Conservation (phyloP, 2,329 filamentous ascomycete species). For the Fusarium sp. region DNA sequence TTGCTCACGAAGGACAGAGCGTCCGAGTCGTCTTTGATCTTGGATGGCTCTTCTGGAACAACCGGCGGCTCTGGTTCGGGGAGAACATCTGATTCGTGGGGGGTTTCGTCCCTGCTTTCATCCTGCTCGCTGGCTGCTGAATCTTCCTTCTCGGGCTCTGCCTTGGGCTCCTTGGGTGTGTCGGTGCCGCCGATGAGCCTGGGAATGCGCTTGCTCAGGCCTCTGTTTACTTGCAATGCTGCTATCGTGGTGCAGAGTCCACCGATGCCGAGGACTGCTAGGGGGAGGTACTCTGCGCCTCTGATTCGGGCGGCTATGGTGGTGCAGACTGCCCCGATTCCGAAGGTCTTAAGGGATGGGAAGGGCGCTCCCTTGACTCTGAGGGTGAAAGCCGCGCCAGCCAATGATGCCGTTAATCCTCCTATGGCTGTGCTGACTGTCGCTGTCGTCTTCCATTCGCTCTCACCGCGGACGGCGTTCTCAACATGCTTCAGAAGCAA, state of each 20-base stretch:
- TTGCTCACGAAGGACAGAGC: slow-evolving; percentile 12
- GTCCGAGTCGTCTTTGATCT: slow-evolving; percentile 19
- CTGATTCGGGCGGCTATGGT: slow-evolving; percentile 16
- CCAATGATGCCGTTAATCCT: slow-evolving; percentile 26
- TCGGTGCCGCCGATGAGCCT: slow-evolving; percentile 24
- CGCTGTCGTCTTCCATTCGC: slow-evolving; percentile 29
- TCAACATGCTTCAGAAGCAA: slow-evolving; percentile 24
- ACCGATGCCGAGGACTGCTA: slow-evolving; percentile 22
- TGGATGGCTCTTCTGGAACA: slow-evolving; percentile 8
- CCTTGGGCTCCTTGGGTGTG: slow-evolving; percentile 18
- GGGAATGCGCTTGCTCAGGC: slow-evolving; percentile 21
- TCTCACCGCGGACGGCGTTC: slow-evolving; percentile 19
- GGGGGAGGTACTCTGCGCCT: slow-evolving; percentile 20
- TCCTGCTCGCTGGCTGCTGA: slow-evolving; percentile 25
- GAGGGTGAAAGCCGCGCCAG: slow-evolving; percentile 17
- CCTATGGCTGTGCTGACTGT: slow-evolving; percentile 30
- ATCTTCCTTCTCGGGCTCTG: slow-evolving; percentile 23
- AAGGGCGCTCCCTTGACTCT: slow-evolving; percentile 25
- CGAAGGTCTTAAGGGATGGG: slow-evolving; percentile 17
- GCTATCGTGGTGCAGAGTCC: slow-evolving; percentile 27
- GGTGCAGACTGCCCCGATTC: neutral
- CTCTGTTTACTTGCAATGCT: slow-evolving; percentile 18
- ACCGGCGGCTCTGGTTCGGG: neutral
- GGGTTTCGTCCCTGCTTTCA: slow-evolving; percentile 13
- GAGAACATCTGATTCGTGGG: slow-evolving; percentile 7